Base-by-base conservation (phyloP, 2,329 filamentous ascomycete genomes). In the Fusarium avenaceum region DNA sequence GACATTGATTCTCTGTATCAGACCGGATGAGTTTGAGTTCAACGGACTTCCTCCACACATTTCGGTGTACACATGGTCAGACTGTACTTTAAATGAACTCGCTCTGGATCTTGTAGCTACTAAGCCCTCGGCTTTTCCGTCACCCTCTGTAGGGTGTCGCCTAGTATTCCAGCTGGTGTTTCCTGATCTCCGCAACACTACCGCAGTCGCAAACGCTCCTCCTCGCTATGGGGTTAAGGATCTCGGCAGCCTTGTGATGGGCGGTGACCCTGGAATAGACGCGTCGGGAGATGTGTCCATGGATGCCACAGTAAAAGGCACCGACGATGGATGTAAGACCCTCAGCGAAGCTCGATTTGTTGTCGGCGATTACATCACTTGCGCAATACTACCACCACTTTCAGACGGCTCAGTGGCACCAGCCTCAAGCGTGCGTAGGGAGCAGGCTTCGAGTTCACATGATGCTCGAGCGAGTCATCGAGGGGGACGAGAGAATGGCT, bases 161-260 rank as follows among this genome's bases (percentile, higher is more conserved):
- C 85, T 97, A n/a, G 89, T 89, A 63, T 98, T 96, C 80, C 91
- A 94, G 47, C 87, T 97, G 19, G 88, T 97, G 54, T 97, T 92
- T 76, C 91, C 92, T 3, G 93, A 97, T 78, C 87, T 91, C 24
- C 80, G 79, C 17, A 75, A 76, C 57, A 67, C 76, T 56, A 67
- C 75, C 49, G 63, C 65, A 30, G 61, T 63, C 64, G 67, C 47
- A 42, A 75, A 71, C 57, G 66, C 69, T 8, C 69, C 64, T 74
- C 87, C 65, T 11, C 87, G 90, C 32, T 97, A 92, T 80, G 84
- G 91, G 17, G 89, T 89, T 22, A 94, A 93, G 73, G 93, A 97
- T 62, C 84, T 98, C 0, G 95, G 95, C 1, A 94, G 89, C 72
- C 86, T 97, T 4, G 87, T 97, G 7, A 83, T 97, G 13, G 90